Conservation (phyloP, 2,329 filamentous ascomycete genomes). For the Sporothrix phasma region DNA sequence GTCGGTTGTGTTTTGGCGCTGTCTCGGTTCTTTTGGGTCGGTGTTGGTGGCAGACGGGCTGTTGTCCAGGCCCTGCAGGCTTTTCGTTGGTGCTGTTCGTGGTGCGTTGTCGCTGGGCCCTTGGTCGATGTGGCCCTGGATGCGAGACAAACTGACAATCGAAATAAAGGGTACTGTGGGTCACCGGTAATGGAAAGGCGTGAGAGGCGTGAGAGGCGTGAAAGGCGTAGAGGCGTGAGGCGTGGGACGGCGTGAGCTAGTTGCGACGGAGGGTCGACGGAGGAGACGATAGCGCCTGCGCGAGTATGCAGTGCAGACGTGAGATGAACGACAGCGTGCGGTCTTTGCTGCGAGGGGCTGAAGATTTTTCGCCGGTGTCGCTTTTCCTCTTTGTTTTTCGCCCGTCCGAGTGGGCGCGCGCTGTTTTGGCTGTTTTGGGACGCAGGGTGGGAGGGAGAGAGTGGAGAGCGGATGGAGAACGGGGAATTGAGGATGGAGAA, state of each 20-base stretch:
- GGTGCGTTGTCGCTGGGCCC: not conserved
- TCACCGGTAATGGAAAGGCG: slow-evolving; percentile 16
- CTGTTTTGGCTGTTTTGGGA: not conserved
- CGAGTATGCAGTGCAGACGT: not conserved
- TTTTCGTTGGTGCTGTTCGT: not conserved
- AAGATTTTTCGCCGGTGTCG: slow-evolving; percentile 1
- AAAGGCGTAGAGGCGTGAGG: not conserved
- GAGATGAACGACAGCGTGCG: too few species aligned
- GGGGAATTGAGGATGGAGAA: not conserved
- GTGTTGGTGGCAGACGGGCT: not conserved
- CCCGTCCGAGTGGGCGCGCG: not conserved
- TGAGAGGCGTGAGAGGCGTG: not conserved
- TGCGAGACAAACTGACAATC: slow-evolving; percentile 1
- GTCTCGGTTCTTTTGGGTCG: not conserved
- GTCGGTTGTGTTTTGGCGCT: not conserved
- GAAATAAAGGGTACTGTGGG: slow-evolving; percentile 20
- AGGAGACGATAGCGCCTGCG: slow-evolving; percentile 7
- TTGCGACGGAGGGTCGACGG: slow-evolving; percentile 12
- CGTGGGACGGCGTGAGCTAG: slow-evolving; percentile 10
- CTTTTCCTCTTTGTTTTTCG: not conserved
- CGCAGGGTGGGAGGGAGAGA: not conserved
- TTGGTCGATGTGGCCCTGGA: not conserved
- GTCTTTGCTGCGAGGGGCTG: not conserved
- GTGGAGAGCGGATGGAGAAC: not conserved
- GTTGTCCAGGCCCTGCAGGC: not conserved